Evolutionary conservation across 2,329 filamentous ascomycete species (phyloP).

Genomic region (Exophiala bonariae): DNA sequence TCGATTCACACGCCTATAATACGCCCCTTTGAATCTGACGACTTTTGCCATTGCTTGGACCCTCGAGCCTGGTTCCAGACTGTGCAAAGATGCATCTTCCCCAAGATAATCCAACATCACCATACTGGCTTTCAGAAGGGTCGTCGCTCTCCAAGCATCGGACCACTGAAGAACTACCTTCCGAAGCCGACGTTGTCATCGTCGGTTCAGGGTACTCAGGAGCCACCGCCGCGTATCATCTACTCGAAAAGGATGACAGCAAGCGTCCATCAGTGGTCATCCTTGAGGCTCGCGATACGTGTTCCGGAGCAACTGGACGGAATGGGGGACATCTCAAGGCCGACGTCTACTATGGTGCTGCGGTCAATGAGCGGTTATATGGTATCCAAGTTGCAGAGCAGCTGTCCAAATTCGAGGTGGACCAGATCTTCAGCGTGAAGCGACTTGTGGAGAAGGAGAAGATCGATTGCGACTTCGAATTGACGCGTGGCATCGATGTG

Average conservation of each 20-base stretch:
- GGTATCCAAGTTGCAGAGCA: slow-evolving; percentile 39
- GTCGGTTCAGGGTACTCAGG: slow-evolving; percentile 52
- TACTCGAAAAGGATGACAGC: slow-evolving; percentile 30
- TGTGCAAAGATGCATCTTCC: slow-evolving; percentile 13
- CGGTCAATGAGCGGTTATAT: slow-evolving; percentile 32
- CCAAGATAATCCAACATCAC: slow-evolving; percentile 13
- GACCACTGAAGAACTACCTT: slow-evolving; percentile 34
- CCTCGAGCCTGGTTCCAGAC: no score
- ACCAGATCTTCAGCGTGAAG: slow-evolving; percentile 42
- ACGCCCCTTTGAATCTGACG: no score
- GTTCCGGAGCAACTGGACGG: slow-evolving; percentile 46
- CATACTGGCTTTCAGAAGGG: slow-evolving; percentile 21
- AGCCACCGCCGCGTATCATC: slow-evolving; percentile 45
- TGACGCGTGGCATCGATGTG: slow-evolving; percentile 42
- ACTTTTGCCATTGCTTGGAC: no score
- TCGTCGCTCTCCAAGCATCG: slow-evolving; percentile 16
- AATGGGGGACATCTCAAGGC: slow-evolving; percentile 49
- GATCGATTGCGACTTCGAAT: slow-evolving; percentile 44
- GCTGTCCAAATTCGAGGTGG: slow-evolving; percentile 40
- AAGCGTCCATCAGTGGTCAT: slow-evolving; percentile 36
- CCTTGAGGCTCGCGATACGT: slow-evolving; percentile 41
- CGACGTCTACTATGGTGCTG: slow-evolving; percentile 40
- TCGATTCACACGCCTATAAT: no score
- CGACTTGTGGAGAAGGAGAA: slow-evolving; percentile 40
- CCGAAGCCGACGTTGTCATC: slow-evolving; percentile 46